Evolutionary conservation across 2,329 filamentous ascomycete species (phyloP).

Genomic region (Lachnellula hyalina): DNA sequence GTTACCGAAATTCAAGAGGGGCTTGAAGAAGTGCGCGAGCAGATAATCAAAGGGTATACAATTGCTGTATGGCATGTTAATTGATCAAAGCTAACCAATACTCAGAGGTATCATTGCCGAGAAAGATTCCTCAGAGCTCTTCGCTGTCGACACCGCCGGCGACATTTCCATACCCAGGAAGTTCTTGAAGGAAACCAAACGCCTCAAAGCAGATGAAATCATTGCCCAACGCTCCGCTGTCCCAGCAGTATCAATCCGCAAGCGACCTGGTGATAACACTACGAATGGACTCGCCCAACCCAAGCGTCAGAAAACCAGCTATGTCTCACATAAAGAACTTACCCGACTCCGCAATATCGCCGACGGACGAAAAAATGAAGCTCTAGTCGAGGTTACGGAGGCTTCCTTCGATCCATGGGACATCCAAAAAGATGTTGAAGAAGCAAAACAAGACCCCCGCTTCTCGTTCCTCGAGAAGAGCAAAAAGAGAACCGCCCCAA

Average conservation of each 20-base stretch:
- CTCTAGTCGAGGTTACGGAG: slow-evolving; percentile 44
- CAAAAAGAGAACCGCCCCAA: slow-evolving; percentile 64
- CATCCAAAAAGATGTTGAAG: slow-evolving; percentile 40
- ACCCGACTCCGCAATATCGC: slow-evolving; percentile 72
- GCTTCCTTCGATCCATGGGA: slow-evolving; percentile 79
- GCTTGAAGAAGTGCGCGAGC: slow-evolving; percentile 76
- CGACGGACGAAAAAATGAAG: slow-evolving; percentile 53
- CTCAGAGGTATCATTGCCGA: slow-evolving; percentile 78
- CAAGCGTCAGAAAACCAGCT: slow-evolving; percentile 73
- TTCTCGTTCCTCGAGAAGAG: slow-evolving; percentile 64
- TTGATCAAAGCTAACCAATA: slow-evolving; percentile 1
- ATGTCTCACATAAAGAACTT: slow-evolving; percentile 81
- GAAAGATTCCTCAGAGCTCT: slow-evolving; percentile 76
- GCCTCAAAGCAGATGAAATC: slow-evolving; percentile 86
- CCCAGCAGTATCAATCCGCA: slow-evolving; percentile 71
- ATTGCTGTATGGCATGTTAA: background rate
- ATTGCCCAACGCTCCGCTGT: slow-evolving; percentile 78
- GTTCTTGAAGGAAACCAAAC: slow-evolving; percentile 65
- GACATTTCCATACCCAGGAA: slow-evolving; percentile 61
- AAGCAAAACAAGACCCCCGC: slow-evolving; percentile 42
- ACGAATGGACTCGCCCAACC: slow-evolving; percentile 65
- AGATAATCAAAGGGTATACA: slow-evolving; percentile 80
- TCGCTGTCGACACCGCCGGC: slow-evolving; percentile 73
- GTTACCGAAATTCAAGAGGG: slow-evolving; percentile 79
- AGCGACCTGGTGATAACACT: slow-evolving; percentile 65